These are phyloP conservation scores for Houttuynia cordata DNA, from an alignment of 164 flowering plant genomes.

Conservation along the genomic window DNA sequence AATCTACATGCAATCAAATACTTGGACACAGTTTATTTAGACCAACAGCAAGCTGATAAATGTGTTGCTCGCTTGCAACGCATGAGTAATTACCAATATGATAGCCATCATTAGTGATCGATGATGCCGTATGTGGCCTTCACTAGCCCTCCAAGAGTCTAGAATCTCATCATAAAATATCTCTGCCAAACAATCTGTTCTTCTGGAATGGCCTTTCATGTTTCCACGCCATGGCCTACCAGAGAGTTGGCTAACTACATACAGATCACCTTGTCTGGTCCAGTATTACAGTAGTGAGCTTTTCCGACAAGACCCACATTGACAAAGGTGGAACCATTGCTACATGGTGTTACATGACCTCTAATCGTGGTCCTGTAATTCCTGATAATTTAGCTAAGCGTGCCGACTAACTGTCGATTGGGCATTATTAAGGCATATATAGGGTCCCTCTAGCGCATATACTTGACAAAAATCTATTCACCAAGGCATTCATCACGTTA, in stretches of 20 bases:
- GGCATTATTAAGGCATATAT: neutral
- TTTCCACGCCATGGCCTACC: neutral
- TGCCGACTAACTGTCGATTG: neutral
- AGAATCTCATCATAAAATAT: neutral
- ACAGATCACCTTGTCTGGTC: neutral
- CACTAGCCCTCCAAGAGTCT: neutral
- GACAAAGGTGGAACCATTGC: neutral
- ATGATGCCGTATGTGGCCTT: too few species aligned
- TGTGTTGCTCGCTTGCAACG: too few species aligned
- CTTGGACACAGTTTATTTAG: too few species aligned
- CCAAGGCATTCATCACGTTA: slow-evolving; percentile 1
- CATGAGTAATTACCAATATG: too few species aligned
- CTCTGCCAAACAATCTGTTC: neutral
- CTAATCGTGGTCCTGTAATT: neutral
- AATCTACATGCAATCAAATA: too few species aligned
- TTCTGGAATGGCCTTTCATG: neutral
- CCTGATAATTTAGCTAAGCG: neutral
- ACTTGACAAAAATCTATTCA: neutral
- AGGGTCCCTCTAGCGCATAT: neutral
- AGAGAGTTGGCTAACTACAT: neutral
- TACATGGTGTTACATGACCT: too few species aligned
- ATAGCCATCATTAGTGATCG: too few species aligned
- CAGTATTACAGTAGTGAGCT: neutral
- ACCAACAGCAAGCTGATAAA: too few species aligned
- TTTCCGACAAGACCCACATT: neutral